Evolutionary conservation across 108 stramenopile genomes (phyloP).

Genomic region (Nannochloropsis salina): DNA sequence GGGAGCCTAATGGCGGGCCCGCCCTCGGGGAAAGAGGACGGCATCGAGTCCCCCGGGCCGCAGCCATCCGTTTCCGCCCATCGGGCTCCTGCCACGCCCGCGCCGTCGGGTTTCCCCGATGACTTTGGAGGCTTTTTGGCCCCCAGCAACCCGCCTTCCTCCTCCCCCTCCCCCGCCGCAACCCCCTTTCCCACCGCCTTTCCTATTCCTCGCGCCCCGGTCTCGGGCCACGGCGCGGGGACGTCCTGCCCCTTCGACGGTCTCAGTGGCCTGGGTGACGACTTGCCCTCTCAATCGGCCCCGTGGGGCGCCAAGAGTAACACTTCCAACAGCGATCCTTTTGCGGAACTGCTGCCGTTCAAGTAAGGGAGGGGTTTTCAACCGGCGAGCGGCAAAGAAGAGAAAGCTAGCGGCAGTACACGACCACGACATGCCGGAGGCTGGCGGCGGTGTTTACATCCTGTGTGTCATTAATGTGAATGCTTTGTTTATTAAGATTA

Average conservation of each 20-base stretch:
- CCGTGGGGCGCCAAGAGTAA: neutral
- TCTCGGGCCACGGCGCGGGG: neutral
- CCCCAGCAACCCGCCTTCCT: neutral
- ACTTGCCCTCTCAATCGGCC: too few species aligned
- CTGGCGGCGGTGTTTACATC: too few species aligned
- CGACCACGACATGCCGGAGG: too few species aligned
- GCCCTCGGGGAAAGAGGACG: neutral
- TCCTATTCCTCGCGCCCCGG: neutral
- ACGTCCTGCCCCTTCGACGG: neutral
- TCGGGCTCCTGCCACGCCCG: neutral
- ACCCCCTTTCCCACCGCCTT: neutral
- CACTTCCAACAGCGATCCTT: conserved; percentile 6
- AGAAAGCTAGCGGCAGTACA: too few species aligned
- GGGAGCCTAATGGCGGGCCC: neutral
- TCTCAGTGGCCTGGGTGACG: neutral
- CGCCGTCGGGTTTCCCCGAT: neutral
- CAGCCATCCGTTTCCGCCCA: neutral
- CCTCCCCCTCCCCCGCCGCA: neutral
- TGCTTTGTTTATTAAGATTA: too few species aligned
- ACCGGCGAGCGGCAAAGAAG: neutral
- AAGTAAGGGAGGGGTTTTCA: neutral
- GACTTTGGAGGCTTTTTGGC: conserved; percentile 6
- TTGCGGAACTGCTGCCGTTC: neutral
- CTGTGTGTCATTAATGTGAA: too few species aligned
- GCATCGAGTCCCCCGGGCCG: neutral